Evolutionary conservation across 192 early-diverging fungal species (phyloP), one percentile per base, ranked within the genome.

Genomic region (Chytriomyces sp.): DNA sequence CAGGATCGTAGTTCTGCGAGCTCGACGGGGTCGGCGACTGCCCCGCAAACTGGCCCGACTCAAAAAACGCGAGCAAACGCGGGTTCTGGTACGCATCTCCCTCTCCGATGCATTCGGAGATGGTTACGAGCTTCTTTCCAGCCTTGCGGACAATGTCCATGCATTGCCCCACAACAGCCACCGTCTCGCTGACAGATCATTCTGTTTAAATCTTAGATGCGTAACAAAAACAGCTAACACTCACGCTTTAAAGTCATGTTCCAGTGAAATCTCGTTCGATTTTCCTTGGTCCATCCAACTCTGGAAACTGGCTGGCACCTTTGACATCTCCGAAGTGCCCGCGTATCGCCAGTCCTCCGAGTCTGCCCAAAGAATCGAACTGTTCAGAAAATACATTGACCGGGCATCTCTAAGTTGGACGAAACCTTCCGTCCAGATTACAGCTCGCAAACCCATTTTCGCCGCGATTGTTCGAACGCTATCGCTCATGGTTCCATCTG

Each of bases 401-500:
- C 35, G 35, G 35, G 35, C 35, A 35, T 35, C 35, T 35, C 35
- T 3, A 35, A 35, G 35, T 35, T 4, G n/a, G 3, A 35, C 35
- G 2, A n/a, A 35, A 35, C 35, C 35, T 43, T 72, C 65, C 9
- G 18, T 76, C 85, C 84, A 86, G 13, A 86, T 28, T 9, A 79
- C 71, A 20, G 68, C 76, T 67, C 79, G 76, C 6, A 75, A 85
- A 28, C 89, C 89, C 68, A 90, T 76, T 50, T 83, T 83, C 48
- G 77, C 76, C 6, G 87, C 86, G 67, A 90, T 85, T 61, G 72
- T 69, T 47, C 89, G 80, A 43, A 90, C 87, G 63, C 89, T 80
- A 59, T 90, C 87, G 61, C 90, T 89, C 47, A 87, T 24, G 24
- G 13, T 65, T 28, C 64, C 45, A 24, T 35, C 35, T 35, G 35